Percentiles rank a stretch among this genome's conserved stretches.
Conservation (phyloP, 2,329 filamentous ascomycete species). For the Penicillium sclerotigenum region DNA sequence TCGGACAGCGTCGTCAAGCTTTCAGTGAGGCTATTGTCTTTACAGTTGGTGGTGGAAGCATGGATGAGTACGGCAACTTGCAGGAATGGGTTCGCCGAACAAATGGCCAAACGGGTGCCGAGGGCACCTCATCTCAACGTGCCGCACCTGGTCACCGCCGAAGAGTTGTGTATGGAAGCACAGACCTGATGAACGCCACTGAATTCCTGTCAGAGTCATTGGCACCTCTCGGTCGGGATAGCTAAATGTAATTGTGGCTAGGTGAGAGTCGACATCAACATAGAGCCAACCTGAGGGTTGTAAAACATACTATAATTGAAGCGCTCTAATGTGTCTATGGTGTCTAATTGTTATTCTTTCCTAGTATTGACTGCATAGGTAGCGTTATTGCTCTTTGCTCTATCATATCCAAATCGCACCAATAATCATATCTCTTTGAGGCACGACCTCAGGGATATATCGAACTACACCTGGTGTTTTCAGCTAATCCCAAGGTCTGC, state of each 20-base stretch:
- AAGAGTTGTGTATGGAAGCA: constrained; percentile 91
- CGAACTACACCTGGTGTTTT: neutral
- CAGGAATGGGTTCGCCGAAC: constrained; percentile 92
- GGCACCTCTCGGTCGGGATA: constrained; percentile 56
- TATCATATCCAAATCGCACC: neutral
- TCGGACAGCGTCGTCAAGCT: constrained; percentile 84
- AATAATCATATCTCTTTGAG: neutral
- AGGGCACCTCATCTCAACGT: constrained; percentile 34
- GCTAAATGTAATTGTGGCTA: constrained; percentile 27
- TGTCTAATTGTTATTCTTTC: neutral
- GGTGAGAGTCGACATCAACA: neutral
- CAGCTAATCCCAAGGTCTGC: neutral
- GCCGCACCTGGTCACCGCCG: constrained; percentile 58
- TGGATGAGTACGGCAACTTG: constrained; percentile 97
- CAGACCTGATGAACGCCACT: constrained; percentile 64
- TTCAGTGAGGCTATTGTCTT: constrained; percentile 93
- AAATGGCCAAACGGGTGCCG: constrained; percentile 52
- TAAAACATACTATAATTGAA: constrained; percentile 26
- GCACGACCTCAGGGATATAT: neutral
- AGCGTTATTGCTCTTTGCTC: neutral
- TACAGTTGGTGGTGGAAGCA: constrained; percentile 90
- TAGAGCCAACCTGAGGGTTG: constrained; percentile 5
- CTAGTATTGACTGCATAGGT: neutral
- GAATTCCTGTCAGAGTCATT: constrained; percentile 60
- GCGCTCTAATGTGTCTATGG: neutral